phyloP scores from a whole-genome alignment of 768 basidiomycete species.

The Auricularia cornea region DNA sequence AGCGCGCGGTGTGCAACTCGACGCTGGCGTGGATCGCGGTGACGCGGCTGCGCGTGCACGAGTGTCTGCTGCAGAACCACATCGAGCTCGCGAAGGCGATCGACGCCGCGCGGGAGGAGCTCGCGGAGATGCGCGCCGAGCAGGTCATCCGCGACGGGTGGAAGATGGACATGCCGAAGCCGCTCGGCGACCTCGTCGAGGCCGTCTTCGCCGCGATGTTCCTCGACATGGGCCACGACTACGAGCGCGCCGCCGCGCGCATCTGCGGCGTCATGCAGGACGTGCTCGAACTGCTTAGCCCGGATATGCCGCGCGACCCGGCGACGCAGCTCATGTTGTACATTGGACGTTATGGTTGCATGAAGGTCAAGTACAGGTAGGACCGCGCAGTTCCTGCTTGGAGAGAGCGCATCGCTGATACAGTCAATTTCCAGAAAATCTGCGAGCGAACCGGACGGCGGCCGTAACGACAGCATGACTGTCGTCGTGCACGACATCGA shows the following conservation, averaged over 20 bases:
- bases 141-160: conserved; percentile 64
- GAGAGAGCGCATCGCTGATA: background rate
- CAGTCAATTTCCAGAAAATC: conserved; percentile 20
- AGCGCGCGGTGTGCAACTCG: conserved; percentile 64
- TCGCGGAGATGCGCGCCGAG: conserved; percentile 45
- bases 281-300: conserved; percentile 50
- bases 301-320: conserved; percentile 59
- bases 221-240: conserved; percentile 68
- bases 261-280: conserved; percentile 60
- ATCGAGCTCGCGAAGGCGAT: conserved; percentile 61
- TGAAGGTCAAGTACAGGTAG: conserved; percentile 37
- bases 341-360: conserved; percentile 52
- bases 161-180: conserved; percentile 83
- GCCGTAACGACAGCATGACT: conserved; percentile 49
- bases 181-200: conserved; percentile 76
- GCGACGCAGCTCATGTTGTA: conserved; percentile 64
- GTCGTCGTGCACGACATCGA: background rate
- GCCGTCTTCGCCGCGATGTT: conserved; percentile 78
- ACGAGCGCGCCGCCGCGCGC: conserved; percentile 55
- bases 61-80: conserved; percentile 59
- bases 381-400: no score
- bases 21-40: conserved; percentile 66
- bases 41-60: conserved; percentile 56
- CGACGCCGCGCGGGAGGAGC: conserved; percentile 46
- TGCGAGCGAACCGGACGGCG: conserved; percentile 46